phyloP scores from a whole-genome alignment of 257 asterid species.

The Petrea volubilis region DNA sequence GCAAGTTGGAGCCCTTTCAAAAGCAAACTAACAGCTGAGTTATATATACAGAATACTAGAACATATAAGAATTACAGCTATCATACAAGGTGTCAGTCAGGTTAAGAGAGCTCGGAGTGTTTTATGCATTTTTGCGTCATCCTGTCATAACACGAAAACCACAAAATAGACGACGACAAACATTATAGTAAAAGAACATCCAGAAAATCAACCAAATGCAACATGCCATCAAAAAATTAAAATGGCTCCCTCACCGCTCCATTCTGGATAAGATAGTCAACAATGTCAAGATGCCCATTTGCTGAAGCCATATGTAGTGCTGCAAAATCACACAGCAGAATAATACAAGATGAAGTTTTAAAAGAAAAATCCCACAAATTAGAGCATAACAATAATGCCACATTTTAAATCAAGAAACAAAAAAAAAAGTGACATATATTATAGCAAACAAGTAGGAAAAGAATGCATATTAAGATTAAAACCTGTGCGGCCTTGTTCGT shows the following conservation, averaged over 20 bases:
- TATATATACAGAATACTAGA: not conserved
- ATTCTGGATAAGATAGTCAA: conserved; percentile 66
- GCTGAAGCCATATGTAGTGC: conserved; percentile 99
- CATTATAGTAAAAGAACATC: not conserved
- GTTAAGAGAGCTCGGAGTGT: not conserved
- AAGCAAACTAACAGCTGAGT: not conserved
- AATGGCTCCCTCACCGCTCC: conserved; percentile 63
- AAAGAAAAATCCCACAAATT: not conserved
- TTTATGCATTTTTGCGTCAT: not conserved
- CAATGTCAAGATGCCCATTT: conserved; percentile 73
- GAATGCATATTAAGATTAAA: not conserved
- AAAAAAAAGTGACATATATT: not conserved
- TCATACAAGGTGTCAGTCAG: not conserved
- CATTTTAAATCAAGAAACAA: not conserved
- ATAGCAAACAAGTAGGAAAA: not conserved
- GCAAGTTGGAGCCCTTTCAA: not conserved
- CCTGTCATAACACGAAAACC: not conserved
- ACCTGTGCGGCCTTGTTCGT: conserved; percentile 68
- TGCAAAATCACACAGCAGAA: conserved; percentile 38
- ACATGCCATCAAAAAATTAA: not conserved
- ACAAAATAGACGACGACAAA: not conserved
- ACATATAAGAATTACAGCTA: not conserved
- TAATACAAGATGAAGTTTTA: conserved; percentile 6
- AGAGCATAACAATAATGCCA: not conserved
- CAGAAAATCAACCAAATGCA: not conserved